Percentiles rank a stretch among this genome's conserved stretches.
Evolutionary conservation across 768 basidiomycete genomes (phyloP).

Genomic region (Pisolithus marmoratus): DNA sequence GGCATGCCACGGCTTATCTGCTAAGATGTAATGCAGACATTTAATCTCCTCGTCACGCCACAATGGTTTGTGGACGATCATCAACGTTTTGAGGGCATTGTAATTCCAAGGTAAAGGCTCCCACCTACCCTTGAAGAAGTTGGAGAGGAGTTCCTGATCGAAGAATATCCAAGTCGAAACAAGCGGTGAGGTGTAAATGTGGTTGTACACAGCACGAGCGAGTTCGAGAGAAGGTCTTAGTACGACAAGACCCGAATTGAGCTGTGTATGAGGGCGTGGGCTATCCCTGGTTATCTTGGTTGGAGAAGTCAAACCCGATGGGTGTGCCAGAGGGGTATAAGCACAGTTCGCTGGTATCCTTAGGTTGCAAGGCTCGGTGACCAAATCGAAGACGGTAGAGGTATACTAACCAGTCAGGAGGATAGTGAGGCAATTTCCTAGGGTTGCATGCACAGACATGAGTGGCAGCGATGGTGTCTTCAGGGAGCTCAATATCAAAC

Average conservation of each 20-base stretch:
- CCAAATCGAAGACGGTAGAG: background rate
- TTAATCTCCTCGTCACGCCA: constrained; percentile 87
- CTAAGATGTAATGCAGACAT: constrained; percentile 82
- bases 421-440: constrained; percentile 77
- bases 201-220: constrained; percentile 43
- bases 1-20: constrained; percentile 81
- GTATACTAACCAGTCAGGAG: constrained; percentile 66
- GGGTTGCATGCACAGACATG: constrained; percentile 97
- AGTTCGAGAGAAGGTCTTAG: constrained; percentile 65
- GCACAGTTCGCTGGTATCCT: constrained; percentile 95
- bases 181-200: constrained; percentile 42
- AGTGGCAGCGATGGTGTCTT: constrained; percentile 76
- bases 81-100: constrained; percentile 89
- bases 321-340: constrained; percentile 50
- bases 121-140: constrained; percentile 75
- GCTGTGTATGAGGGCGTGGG: constrained; percentile 72
- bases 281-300: constrained; percentile 34
- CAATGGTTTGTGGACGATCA: constrained; percentile 59
- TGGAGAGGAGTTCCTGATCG: constrained; percentile 89
- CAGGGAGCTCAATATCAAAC: constrained; percentile 44
- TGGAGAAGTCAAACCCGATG: constrained; percentile 43
- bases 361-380: constrained; percentile 4
- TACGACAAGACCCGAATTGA: constrained; percentile 89
- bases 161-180: constrained; percentile 65
- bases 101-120: constrained; percentile 78